Base-by-base conservation (phyloP, 2,329 filamentous ascomycete species). In the Colletotrichum lini region DNA sequence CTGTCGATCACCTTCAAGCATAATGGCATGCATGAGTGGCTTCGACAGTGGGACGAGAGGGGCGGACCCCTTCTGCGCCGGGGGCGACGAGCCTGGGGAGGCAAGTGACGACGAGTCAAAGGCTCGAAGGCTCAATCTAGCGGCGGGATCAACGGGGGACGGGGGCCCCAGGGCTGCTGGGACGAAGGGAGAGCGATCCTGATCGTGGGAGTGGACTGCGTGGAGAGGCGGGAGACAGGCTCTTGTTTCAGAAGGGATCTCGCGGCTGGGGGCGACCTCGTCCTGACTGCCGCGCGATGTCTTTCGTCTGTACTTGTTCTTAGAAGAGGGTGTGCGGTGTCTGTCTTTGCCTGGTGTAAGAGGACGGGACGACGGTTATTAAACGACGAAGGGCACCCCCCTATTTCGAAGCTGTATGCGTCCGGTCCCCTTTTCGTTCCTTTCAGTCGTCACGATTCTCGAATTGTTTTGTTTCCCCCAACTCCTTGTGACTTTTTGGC, bases 11-110 rank as follows among this genome's bases (percentile, higher is more conserved):
- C 47, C 69, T 53, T 40, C 66, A 70, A 61, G 70, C 66, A 72
- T 72, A 30, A 57, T 72, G 47, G 70, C 67, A 72, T 70, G 70
- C 70, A 72, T 72, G 66, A 70, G 66, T 66, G 60, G 54, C 66
- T 35, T 69, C 54, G 65, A 54, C 59, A 30, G 60, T 72, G 69
- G 59, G 64, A 71, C 64, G 57, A 67, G 63, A 62, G 68, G 49
- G 47, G 44, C 40, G 42, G 66, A 40, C 60, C 66, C 66, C 44
- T 21, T 59, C 42, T 60, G 53, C 53, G 40, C 45, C 40, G 52
- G 65, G 38, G 64, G 52, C 45, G 38, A 53, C 30, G 52, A 58
- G 21, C 60, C 38, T 44, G 42, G 56, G 50, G 53, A 52, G 53
- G 45, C 45, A 26, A 59, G 23, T 59, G 54, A 23, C 61, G 26